Conservation (phyloP, 805 yeast species). For the Sugiyamaella smithiae region DNA sequence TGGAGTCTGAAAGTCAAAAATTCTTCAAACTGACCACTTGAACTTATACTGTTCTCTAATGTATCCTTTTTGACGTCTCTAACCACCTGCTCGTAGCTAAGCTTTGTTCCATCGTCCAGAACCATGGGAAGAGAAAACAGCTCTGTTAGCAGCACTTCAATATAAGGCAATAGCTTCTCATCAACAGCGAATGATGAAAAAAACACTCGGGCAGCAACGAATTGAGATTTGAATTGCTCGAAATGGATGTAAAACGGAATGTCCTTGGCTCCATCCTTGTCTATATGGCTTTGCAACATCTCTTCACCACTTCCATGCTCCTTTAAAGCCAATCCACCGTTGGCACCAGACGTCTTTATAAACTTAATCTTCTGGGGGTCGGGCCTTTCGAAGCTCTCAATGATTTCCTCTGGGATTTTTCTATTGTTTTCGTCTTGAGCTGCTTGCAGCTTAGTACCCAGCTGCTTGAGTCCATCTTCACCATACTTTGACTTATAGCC, state of each 20-base stretch:
- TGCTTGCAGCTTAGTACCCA: constrained; percentile 49
- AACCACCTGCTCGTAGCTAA: constrained; percentile 76
- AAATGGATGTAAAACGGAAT: constrained; percentile 72
- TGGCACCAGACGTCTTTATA: constrained; percentile 63
- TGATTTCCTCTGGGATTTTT: constrained; percentile 70
- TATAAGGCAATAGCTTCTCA: constrained; percentile 55
- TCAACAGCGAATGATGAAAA: constrained; percentile 56
- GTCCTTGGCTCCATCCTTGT: constrained; percentile 25
- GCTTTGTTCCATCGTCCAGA: constrained; percentile 54
- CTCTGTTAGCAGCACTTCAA: constrained; percentile 60
- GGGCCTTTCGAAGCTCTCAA: constrained; percentile 63
- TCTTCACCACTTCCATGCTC: neutral
- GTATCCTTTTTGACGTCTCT: constrained; percentile 70
- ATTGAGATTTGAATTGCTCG: constrained; percentile 77
- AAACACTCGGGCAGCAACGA: constrained; percentile 63
- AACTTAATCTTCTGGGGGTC: constrained; percentile 73
- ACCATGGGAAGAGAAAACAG: constrained; percentile 71
- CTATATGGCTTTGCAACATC: constrained; percentile 5
- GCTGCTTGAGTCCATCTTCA: constrained; percentile 52
- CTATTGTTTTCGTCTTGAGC: constrained; percentile 69
- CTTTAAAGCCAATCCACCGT: constrained; percentile 47
- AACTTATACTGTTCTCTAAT: constrained; percentile 50
- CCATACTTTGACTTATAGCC: constrained; percentile 56
- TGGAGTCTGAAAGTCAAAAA: constrained; percentile 58
- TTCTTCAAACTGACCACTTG: constrained; percentile 65